Percentiles rank a stretch among this genome's conserved stretches.
Evolutionary conservation across 176 grass and related monocot genomes (phyloP).

Genomic region (Thalia dealbata): DNA sequence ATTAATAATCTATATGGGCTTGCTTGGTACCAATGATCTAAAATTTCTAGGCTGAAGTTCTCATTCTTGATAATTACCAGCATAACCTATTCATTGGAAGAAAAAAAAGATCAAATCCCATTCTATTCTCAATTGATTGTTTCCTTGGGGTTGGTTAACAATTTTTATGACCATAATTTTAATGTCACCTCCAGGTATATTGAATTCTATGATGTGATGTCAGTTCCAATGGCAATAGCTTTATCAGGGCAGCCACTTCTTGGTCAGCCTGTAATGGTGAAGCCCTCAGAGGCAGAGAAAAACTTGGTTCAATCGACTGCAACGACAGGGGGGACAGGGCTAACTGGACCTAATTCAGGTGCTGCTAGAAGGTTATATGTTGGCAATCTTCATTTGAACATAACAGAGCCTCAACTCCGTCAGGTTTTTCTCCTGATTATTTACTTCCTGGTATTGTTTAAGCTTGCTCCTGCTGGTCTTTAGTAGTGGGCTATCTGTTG

Average conservation of each 20-base stretch:
- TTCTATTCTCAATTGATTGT: too few relatives aligned
- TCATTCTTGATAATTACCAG: too few relatives aligned
- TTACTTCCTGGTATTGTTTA: too few relatives aligned
- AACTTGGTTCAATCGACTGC: slow-evolving; percentile 87
- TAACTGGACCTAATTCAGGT: slow-evolving; percentile 35
- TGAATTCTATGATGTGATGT: slow-evolving; percentile 97
- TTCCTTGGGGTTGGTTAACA: too few relatives aligned
- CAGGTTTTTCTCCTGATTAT: slow-evolving; percentile 31
- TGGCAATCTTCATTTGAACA: slow-evolving; percentile 93
- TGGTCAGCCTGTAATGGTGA: slow-evolving; percentile 86
- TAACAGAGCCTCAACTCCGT: slow-evolving; percentile 81
- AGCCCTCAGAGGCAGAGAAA: slow-evolving; percentile 94
- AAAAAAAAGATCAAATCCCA: too few relatives aligned
- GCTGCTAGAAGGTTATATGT: slow-evolving; percentile 91
- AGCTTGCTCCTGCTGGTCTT: neutral
- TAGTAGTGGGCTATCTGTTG: neutral
- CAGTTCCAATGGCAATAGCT: slow-evolving; percentile 95
- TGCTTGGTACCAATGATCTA: too few relatives aligned
- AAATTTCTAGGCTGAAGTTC: too few relatives aligned
- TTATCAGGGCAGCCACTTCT: slow-evolving; percentile 71
- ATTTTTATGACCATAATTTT: neutral
- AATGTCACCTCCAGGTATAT: slow-evolving; percentile 59
- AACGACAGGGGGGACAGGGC: slow-evolving; percentile 40
- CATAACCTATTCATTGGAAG: too few relatives aligned
- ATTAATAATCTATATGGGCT: too few relatives aligned